Conservation (phyloP, 1,284 basidiomycete genomes). For the Gymnopus androsaceus region DNA sequence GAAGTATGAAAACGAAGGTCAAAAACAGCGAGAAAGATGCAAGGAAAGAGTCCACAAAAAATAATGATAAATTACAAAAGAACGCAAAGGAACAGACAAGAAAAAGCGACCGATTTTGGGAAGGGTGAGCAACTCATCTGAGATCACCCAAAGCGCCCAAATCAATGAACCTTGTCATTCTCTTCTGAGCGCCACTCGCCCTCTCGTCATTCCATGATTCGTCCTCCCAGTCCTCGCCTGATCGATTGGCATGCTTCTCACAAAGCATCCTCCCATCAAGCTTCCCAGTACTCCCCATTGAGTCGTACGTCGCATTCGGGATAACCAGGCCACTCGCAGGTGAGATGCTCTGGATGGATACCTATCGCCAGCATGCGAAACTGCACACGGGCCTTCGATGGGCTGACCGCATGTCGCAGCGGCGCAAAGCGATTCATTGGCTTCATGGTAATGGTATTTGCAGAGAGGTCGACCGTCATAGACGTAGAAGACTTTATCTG, state of each 20-base stretch:
- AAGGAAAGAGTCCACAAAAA: too few relatives aligned
- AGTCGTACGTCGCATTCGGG: constrained; percentile 59
- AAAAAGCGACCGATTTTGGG: too few relatives aligned
- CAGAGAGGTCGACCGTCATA: constrained; percentile 85
- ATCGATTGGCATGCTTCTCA: constrained; percentile 63
- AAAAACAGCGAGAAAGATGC: too few relatives aligned
- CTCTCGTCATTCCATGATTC: constrained; percentile 32
- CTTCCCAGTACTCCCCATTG: constrained; percentile 80
- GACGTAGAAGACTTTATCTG: constrained; percentile 87
- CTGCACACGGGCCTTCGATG: constrained; percentile 88
- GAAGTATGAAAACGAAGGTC: too few relatives aligned
- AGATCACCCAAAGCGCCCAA: constrained; percentile 33
- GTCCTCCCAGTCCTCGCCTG: constrained; percentile 12
- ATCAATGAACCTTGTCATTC: constrained; percentile 68
- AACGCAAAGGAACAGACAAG: not conserved
- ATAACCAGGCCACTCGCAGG: constrained; percentile 57
- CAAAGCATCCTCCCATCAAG: constrained; percentile 81
- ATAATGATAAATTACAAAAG: not conserved
- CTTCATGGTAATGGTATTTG: constrained; percentile 88
- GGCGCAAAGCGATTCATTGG: constrained; percentile 83
- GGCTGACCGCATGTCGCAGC: constrained; percentile 78
- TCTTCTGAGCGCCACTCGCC: constrained; percentile 56
- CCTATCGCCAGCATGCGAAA: constrained; percentile 73
- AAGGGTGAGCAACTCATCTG: constrained; percentile 15
- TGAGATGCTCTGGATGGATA: constrained; percentile 86